Base-by-base conservation (phyloP, 2,329 filamentous ascomycete genomes). In the Hymenoscyphus repandus region DNA sequence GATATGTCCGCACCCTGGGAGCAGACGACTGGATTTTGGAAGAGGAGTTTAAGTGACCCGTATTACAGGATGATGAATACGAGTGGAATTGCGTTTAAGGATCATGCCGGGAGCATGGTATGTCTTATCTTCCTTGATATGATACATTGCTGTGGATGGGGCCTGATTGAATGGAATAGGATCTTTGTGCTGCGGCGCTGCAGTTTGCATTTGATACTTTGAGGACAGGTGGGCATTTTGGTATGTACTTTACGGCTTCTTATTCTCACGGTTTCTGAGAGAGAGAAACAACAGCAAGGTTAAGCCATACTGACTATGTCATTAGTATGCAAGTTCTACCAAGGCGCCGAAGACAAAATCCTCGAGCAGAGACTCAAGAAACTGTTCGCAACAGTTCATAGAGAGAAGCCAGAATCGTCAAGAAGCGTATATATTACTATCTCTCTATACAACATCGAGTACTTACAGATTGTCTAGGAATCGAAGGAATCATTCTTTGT, bases 21-120 rank as follows among this genome's bases (percentile, higher is more conserved):
- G 64, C 87, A 88, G 74, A 87, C 80, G 47, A 77, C 78, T 65
- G 86, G 85, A 65, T 90, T 88, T 74, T 85, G 82, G 74, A 85
- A 87, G 75, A 90, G 82, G 74, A 95, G 85, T 76, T 79, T 96
- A 81, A 95, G 85, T 92, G 87, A 93, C 81, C 90, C 90, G 58
- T 93, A 95, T 83, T 70, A 73, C 79, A 99, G 93, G 93, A 86
- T 99, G 86, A 96, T 96, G 90, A 99, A 99, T 72, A 96, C 92
- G 62, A 96, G 88, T 72, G 93, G 93, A 50, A 86, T 89, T 64
- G 71, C 72, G 17, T 93, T 95, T 66, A 82, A 84, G 58, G 93
- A 99, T 70, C 93, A 99, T 70, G 85, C 83, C 9, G 88, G 89
- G 30, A 96, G 90, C 71, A 97, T 99, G 89, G 92, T 96, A 72